Evolutionary conservation across 2,329 filamentous ascomycete species (phyloP), one percentile per base, ranked within the genome.

Genomic region (Fusarium buharicum): DNA sequence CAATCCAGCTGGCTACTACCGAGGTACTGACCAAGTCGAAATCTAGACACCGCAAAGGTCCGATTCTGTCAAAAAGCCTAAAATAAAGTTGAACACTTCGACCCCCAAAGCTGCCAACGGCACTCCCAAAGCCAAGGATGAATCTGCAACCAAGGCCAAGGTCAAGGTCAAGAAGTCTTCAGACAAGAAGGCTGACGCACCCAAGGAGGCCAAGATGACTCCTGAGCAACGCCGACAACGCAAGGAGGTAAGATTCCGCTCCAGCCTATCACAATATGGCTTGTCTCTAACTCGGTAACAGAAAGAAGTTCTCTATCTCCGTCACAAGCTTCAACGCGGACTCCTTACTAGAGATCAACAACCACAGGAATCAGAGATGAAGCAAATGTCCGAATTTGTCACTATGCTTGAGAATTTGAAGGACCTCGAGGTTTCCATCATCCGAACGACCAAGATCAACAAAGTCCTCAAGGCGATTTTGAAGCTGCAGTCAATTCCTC

Each of bases 381-480:
- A 86, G 61, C 78, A 81, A 43, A 93, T 95, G 89, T 88, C 88
- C 5, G 89, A 91, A 16, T 92, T 88, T 70, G 82, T 96, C 54
- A 84, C 83, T 27, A 92, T 96, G 75, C 85, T 99, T 6, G 95
- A 99, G 78, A 85, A 82, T 8, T 89, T 82, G 75, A 80, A 86
- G 2, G 91, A 96, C 64, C 85, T 98, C 5, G 94, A 98, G 74
- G 92, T 91, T 27, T 87, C 88, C 66, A 95, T 97, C 69, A 97
- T 98, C 71, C 88, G 91, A 63, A 82, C 81, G 13, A 99, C 95
- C 61, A 99, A 98, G 84, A 97, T 99, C 77, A 94, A 98, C 86
- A 99, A 99, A 81, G 94, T 99, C 11, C 84, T 99, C 54, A 97
- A 96, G 80, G 93, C 90, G 5, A 95, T 99, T 66, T 81, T 97